These are phyloP conservation scores for Scleroderma citrinum DNA, from an alignment of 768 basidiomycete species.

Conservation along the genomic window DNA sequence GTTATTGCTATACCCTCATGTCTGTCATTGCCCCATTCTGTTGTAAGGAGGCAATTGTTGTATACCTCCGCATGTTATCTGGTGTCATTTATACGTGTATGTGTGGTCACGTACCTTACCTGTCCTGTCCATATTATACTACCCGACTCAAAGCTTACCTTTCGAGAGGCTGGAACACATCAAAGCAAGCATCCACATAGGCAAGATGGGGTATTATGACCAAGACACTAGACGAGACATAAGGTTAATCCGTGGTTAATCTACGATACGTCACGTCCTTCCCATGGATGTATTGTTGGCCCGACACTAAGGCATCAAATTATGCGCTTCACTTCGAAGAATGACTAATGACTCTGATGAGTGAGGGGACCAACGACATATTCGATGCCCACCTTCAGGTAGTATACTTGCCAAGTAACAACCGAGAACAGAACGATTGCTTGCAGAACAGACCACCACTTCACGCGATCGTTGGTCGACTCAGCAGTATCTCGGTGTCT, in stretches of 20 bases:
- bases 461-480: slow-evolving; percentile 90
- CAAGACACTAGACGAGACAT: no score
- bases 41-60: neutral
- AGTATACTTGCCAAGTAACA: slow-evolving; percentile 97
- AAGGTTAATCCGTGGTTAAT: no score
- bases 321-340: slow-evolving; percentile 89
- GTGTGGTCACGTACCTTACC: neutral
- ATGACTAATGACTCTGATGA: slow-evolving; percentile 43
- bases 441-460: slow-evolving; percentile 98
- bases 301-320: slow-evolving; percentile 42
- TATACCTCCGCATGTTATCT: neutral
- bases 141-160: neutral
- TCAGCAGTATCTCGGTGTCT: slow-evolving; percentile 93
- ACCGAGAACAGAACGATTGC: slow-evolving; percentile 80
- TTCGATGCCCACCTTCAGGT: slow-evolving; percentile 65
- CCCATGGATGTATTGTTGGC: neutral
- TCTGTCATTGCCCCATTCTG: slow-evolving; percentile 6
- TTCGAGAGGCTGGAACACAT: no score
- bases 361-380: neutral
- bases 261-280: neutral
- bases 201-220: no score
- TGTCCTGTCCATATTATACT: slow-evolving; percentile 2
- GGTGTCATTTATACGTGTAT: neutral
- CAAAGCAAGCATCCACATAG: no score
- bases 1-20: slow-evolving; percentile 16